These are phyloP conservation scores for Aureobasidium sp. DNA, from an alignment of 2,329 filamentous ascomycete genomes.

Conservation along the genomic window DNA sequence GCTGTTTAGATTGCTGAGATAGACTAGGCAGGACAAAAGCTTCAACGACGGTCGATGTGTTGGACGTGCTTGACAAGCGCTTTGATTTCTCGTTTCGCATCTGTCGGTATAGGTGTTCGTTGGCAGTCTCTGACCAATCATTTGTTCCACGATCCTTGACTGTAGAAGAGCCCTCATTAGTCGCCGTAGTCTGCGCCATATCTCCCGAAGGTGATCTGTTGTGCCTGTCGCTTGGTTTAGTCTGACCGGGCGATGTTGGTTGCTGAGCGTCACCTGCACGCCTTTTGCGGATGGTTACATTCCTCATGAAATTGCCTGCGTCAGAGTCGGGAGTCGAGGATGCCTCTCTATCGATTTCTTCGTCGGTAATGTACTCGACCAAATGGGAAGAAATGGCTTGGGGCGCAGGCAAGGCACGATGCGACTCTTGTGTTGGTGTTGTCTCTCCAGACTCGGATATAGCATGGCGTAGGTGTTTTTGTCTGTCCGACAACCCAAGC, in stretches of 20 bases:
- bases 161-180: constrained; percentile 30
- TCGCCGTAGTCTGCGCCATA: background rate
- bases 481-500: background rate
- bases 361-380: background rate
- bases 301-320: constrained; percentile 27
- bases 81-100: constrained; percentile 30
- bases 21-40: constrained; percentile 49
- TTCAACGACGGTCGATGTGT: constrained; percentile 48
- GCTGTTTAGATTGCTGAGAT: constrained; percentile 34
- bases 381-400: background rate
- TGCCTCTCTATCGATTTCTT: background rate
- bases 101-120: constrained; percentile 22
- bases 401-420: background rate
- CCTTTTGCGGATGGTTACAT: constrained; percentile 35
- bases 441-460: constrained; percentile 4
- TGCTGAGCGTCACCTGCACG: constrained; percentile 20
- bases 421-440: constrained; percentile 8
- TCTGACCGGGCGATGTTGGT: background rate
- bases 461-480: background rate
- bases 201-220: background rate
- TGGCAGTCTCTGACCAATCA: constrained; percentile 40
- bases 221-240: background rate
- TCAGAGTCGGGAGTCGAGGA: background rate
- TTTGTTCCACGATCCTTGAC: constrained; percentile 31
- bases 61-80: constrained; percentile 46